Conservation (phyloP, 331 rosid species). For the Malus hybrid region DNA sequence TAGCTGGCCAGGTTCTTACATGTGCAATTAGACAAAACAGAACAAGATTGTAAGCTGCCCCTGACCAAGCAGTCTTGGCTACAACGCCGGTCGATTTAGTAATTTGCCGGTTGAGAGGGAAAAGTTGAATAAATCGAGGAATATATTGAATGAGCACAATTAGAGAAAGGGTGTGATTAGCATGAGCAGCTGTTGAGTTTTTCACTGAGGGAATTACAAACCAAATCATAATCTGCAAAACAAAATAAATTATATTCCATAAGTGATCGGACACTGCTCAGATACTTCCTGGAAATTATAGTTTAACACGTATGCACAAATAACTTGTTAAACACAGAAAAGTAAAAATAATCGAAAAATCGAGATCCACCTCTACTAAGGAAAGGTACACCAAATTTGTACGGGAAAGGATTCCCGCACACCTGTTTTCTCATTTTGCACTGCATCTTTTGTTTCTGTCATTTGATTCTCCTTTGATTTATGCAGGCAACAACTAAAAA, state of each 20-base stretch:
- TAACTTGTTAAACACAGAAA: background rate
- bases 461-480: background rate
- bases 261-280: background rate
- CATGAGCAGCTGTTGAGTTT: conserved; percentile 44
- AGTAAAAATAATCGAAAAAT: no score
- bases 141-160: conserved; percentile 72
- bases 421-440: background rate
- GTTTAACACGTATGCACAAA: background rate
- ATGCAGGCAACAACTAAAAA: background rate
- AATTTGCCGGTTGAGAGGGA: conserved; percentile 64
- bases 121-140: conserved; percentile 64
- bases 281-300: background rate
- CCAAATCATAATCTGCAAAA: conserved; percentile 66
- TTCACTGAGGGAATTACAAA: conserved; percentile 58
- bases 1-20: conserved; percentile 26
- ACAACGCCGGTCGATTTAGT: conserved; percentile 68
- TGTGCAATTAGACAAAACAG: conserved; percentile 69
- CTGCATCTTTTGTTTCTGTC: background rate
- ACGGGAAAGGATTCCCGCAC: background rate
- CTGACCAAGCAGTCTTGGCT: conserved; percentile 72
- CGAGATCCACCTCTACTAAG: no score
- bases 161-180: conserved; percentile 64
- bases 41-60: conserved; percentile 76
- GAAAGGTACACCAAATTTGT: background rate
- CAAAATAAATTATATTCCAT: background rate